Conservation (phyloP, 495 filamentous ascomycete genomes). For the Tetracladium marchalianum region DNA sequence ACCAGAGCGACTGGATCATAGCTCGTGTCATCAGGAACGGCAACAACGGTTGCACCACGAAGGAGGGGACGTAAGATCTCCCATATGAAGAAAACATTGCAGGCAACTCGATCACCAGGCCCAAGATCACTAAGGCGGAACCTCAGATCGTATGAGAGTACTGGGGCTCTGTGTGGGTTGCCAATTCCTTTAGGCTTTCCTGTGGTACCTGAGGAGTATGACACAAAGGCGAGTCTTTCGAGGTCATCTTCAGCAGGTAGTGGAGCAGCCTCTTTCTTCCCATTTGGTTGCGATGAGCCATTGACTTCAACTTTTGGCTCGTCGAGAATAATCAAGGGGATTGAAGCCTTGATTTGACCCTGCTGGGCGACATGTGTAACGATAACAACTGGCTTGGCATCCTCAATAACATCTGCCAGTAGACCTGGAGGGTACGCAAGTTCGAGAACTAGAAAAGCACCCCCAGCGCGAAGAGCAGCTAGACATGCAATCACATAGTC, state of each 20-base stretch:
- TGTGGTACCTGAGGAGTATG: constrained; percentile 58
- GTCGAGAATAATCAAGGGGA: constrained; percentile 48
- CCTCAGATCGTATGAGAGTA: constrained; percentile 54
- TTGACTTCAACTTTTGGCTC: constrained; percentile 24
- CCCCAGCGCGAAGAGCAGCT: constrained; percentile 54
- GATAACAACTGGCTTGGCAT: constrained; percentile 51
- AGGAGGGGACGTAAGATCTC: constrained; percentile 62
- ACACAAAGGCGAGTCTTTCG: constrained; percentile 55
- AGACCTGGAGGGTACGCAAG: constrained; percentile 57
- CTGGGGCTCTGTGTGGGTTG: constrained; percentile 55
- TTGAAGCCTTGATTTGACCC: constrained; percentile 42
- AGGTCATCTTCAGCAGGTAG: constrained; percentile 48
- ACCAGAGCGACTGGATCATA: constrained; percentile 59
- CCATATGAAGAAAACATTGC: constrained; percentile 70
- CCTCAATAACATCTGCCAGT: constrained; percentile 55
- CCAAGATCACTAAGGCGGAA: constrained; percentile 50
- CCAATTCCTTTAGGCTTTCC: constrained; percentile 62
- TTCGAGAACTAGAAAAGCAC: constrained; percentile 62
- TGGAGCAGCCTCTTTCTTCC: constrained; percentile 21
- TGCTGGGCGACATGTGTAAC: constrained; percentile 47
- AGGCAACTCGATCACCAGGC: constrained; percentile 57
- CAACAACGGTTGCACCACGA: constrained; percentile 55
- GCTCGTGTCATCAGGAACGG: constrained; percentile 56
- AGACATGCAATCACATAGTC: constrained; percentile 63
- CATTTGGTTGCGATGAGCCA: background rate